Percentiles rank a stretch among this genome's conserved stretches.
Evolutionary conservation across 78 protist species (phyloP).

Genomic region (Thecamonas trahens): DNA sequence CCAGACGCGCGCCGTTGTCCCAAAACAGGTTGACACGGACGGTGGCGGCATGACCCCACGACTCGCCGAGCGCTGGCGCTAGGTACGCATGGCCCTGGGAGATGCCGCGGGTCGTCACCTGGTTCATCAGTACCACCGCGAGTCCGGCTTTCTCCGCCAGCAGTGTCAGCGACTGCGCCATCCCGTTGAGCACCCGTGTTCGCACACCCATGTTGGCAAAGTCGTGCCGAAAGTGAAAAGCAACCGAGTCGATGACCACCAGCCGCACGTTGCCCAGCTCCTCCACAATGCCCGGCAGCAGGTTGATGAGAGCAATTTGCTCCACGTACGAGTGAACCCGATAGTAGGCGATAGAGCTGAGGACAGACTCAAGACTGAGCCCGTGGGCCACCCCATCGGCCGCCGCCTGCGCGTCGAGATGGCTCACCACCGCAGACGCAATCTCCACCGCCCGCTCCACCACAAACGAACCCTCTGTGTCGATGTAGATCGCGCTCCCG

Average conservation of each 20-base stretch:
- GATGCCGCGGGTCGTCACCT: conserved; percentile 42
- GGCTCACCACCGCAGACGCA: conserved; percentile 11
- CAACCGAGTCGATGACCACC: conserved; percentile 52
- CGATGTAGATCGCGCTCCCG: conserved; percentile 64
- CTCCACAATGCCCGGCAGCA: conserved; percentile 19
- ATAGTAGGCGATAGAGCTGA: conserved; percentile 27
- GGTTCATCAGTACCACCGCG: conserved; percentile 61
- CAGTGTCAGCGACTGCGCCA: conserved; percentile 21
- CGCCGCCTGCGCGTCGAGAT: not conserved
- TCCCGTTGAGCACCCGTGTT: conserved; percentile 19
- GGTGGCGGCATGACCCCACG: conserved; percentile 56
- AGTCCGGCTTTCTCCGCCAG: conserved; percentile 25
- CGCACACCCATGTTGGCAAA: conserved; percentile 32
- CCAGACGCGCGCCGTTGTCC: conserved; percentile 8
- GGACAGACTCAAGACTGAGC: conserved; percentile 11
- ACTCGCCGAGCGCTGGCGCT: conserved; percentile 50
- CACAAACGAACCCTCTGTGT: conserved; percentile 68
- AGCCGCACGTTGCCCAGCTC: conserved; percentile 31
- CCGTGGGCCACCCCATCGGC: not conserved
- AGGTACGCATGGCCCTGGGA: conserved; percentile 8
- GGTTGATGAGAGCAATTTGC: conserved; percentile 39
- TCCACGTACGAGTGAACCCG: conserved; percentile 56
- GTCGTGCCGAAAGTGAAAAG: conserved; percentile 63
- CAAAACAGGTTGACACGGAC: conserved; percentile 11
- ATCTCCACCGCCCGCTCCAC: conserved; percentile 39